Base-by-base conservation (phyloP, 2,329 filamentous ascomycete species). In the Colletotrichum limetticola region DNA sequence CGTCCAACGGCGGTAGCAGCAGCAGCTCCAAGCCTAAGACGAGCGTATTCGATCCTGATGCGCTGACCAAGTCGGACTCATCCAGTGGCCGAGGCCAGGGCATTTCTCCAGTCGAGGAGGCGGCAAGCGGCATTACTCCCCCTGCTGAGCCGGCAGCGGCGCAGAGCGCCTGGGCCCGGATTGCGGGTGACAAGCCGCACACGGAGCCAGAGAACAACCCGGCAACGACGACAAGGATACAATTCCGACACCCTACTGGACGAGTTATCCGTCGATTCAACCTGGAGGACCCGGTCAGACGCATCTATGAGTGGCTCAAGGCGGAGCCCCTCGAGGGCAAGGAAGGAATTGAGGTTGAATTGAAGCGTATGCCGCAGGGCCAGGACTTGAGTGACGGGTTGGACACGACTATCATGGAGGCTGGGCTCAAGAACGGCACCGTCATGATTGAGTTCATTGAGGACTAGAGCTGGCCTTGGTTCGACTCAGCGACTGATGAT, bases 241-340 rank as follows among this genome's bases (percentile, higher is more conserved):
- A 98, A 81, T 97, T 99, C 84, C 90, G 94, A 72, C 94, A 98
- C 78, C 91, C 95, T 1, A 92, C 90, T 12, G 95, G 95, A 1
- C 91, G 96, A 22, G 89, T 98, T 11, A 95, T 99, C 72, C 92
- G 95, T 35, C 91, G 94, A n/a, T 99, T 99, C 83, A 86, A 87
- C 11, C 83, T 95, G 4, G 82, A 89, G 16, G 97, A 99, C 71
- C 86, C 89, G 1, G 95, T 99, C 14, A 89, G 91, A 68, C 91
- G 94, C 14, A 91, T 99, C 58, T 99, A 96, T 82, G 97, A 99
- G 84, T 99, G 95, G 95, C 91, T 99, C 76, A 99, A 98, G 85
- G 93, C 95, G 0, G 91, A 93, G 72, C 94, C 95, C 1, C 83
- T 97, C 61, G 93, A 95, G 76, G 95, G 93, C 77, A 96, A 95